A percentile compares a stretch with the other conserved stretches of the same genome.
Evolutionary conservation across 2,329 filamentous ascomycete species (phyloP).

Genomic region (Magnaporthiopsis incrustans): DNA sequence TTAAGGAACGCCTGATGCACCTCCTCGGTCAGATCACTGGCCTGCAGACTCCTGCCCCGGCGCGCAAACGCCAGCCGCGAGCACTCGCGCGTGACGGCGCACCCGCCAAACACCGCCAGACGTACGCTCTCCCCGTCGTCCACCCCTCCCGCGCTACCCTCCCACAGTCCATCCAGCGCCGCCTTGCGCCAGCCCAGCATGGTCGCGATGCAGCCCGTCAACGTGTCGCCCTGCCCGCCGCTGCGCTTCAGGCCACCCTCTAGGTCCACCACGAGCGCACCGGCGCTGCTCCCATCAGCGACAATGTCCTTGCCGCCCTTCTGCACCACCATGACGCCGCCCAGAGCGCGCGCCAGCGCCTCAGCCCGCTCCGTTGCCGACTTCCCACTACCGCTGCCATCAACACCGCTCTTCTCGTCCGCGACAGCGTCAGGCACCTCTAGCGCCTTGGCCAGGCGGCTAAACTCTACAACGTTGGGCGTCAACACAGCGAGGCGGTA

Average conservation of each 20-base stretch:
- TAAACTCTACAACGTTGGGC: constrained; percentile 92
- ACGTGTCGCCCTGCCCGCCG: constrained; percentile 89
- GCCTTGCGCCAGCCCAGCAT: constrained; percentile 82
- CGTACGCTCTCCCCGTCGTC: constrained; percentile 50
- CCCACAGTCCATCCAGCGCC: constrained; percentile 80
- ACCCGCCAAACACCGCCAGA: constrained; percentile 78
- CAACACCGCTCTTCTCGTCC: background rate
- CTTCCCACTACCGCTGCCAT: constrained; percentile 16
- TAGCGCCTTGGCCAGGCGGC: constrained; percentile 67
- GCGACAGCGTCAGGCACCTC: constrained; percentile 37
- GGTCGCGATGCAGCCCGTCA: constrained; percentile 84
- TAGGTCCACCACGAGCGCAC: constrained; percentile 70
- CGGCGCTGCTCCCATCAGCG: constrained; percentile 29
- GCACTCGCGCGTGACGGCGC: constrained; percentile 79
- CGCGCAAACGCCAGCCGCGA: constrained; percentile 80
- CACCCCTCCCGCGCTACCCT: constrained; percentile 32
- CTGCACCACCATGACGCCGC: constrained; percentile 84
- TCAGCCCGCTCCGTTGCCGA: constrained; percentile 44
- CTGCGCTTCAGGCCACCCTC: constrained; percentile 81
- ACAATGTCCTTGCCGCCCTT: constrained; percentile 82
- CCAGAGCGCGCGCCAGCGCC: constrained; percentile 64
- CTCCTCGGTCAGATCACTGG: constrained; percentile 86
- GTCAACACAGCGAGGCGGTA: constrained; percentile 83
- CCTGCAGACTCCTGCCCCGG: constrained; percentile 81
- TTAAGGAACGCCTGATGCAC: constrained; percentile 75